These are phyloP conservation scores for Cryptococcus sp. DNA, from an alignment of 1,284 basidiomycete species.

Conservation along the genomic window DNA sequence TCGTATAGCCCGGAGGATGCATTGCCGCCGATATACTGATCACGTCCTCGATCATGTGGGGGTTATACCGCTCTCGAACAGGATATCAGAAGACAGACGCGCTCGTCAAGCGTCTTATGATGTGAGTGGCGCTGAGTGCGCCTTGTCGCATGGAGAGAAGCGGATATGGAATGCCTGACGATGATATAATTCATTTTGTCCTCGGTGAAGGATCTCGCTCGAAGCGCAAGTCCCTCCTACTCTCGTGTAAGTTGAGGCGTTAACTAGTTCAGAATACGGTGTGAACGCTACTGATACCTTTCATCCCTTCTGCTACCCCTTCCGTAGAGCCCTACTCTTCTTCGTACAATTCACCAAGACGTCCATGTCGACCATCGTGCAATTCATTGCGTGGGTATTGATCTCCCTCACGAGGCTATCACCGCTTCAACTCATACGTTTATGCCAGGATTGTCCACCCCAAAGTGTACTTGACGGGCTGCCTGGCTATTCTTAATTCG, in stretches of 20 bases:
- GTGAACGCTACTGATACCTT: background rate
- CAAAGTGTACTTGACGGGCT: constrained; percentile 17
- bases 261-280: background rate
- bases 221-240: constrained; percentile 21
- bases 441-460: constrained; percentile 19
- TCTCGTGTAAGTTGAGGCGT: constrained; percentile 3
- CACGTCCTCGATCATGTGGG: constrained; percentile 17
- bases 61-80: constrained; percentile 12
- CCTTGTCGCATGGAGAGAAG: no score
- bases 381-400: constrained; percentile 14
- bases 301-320: background rate
- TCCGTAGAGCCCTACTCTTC: constrained; percentile 8
- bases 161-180: no score
- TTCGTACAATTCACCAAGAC: constrained; percentile 13
- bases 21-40: constrained; percentile 16
- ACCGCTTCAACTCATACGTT: no score
- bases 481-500: constrained; percentile 14
- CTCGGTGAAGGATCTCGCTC: constrained; percentile 6
- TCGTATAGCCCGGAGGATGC: constrained; percentile 17
- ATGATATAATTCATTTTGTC: no score
- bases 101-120: constrained; percentile 16
- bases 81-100: constrained; percentile 13
- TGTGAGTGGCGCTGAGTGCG: constrained; percentile 2
- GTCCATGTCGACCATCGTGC: constrained; percentile 15
- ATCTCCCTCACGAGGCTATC: background rate